These are phyloP conservation scores for Taiwanofungus camphoratus DNA, from an alignment of 1,284 basidiomycete genomes.

Conservation along the genomic window DNA sequence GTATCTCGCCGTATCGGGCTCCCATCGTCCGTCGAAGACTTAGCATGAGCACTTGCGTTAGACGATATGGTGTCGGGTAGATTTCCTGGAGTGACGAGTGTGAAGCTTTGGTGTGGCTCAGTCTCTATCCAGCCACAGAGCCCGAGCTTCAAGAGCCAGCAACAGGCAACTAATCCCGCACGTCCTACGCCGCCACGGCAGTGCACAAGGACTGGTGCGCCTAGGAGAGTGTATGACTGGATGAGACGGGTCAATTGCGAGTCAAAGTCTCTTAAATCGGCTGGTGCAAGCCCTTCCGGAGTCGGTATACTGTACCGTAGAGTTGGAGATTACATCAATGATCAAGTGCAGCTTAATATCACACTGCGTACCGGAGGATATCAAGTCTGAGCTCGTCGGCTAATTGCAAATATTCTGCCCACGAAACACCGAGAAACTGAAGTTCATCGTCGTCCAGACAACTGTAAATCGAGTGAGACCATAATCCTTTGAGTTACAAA, in stretches of 20 bases:
- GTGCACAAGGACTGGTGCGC: conserved; percentile 78
- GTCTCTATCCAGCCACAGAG: conserved; percentile 64
- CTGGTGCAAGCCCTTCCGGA: conserved; percentile 86
- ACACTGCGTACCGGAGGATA: conserved; percentile 46
- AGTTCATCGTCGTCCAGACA: conserved; percentile 89
- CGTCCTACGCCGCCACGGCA: conserved; percentile 95
- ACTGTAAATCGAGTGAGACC: conserved; percentile 31
- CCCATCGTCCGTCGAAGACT: neutral
- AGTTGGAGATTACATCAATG: neutral
- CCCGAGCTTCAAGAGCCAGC: conserved; percentile 92
- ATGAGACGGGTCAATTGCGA: conserved; percentile 68
- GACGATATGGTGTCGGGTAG: neutral
- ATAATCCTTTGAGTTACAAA: neutral
- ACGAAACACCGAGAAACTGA: conserved; percentile 77
- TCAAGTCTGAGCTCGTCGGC: conserved; percentile 69
- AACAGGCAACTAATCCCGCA: conserved; percentile 88
- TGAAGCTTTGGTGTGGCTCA: neutral
- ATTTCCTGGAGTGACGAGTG: conserved; percentile 8
- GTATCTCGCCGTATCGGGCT: conserved; percentile 37
- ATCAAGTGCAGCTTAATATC: no score
- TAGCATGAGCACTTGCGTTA: neutral
- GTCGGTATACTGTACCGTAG: conserved; percentile 65
- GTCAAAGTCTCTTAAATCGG: conserved; percentile 62
- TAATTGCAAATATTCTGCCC: conserved; percentile 66
- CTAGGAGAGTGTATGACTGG: conserved; percentile 68